Percentiles rank a stretch among this genome's conserved stretches.
These are phyloP conservation scores for Candida labiduridarum DNA, from an alignment of 1,139 yeast species.

Conservation along the genomic window DNA sequence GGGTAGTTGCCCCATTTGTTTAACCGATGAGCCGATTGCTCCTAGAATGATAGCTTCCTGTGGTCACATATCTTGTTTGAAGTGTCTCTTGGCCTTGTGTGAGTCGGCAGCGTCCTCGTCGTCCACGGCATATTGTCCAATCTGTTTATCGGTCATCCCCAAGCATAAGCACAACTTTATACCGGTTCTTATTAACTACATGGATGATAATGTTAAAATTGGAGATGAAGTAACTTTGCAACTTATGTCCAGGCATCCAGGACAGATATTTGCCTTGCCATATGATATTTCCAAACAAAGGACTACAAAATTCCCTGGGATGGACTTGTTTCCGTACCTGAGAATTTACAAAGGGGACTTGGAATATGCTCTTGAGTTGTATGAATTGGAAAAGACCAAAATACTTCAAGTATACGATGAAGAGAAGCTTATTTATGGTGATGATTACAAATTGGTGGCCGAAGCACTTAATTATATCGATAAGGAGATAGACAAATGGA, in stretches of 20 bases:
- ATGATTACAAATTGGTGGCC: conserved; percentile 57
- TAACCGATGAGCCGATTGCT: conserved; percentile 80
- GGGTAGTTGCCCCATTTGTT: conserved; percentile 90
- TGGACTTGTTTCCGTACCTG: conserved; percentile 35
- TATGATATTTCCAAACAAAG: conserved; percentile 34
- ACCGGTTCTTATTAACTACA: conserved; percentile 65
- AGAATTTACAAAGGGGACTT: conserved; percentile 69
- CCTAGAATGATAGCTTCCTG: conserved; percentile 91
- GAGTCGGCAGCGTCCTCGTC: conserved; percentile 53
- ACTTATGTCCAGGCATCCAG: conserved; percentile 71
- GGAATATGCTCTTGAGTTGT: conserved; percentile 53
- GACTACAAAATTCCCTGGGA: conserved; percentile 20
- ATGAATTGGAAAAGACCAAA: conserved; percentile 55
- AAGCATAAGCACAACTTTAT: conserved; percentile 51
- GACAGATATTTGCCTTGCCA: conserved; percentile 67
- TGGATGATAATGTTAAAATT: conserved; percentile 56
- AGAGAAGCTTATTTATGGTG: conserved; percentile 59
- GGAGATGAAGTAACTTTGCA: conserved; percentile 64
- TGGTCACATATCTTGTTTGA: conserved; percentile 88
- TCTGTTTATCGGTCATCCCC: conserved; percentile 72
- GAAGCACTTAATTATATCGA: conserved; percentile 62
- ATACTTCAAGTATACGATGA: conserved; percentile 51
- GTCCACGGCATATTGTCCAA: conserved; percentile 73
- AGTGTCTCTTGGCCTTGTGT: conserved; percentile 75
- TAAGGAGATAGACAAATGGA: conserved; percentile 43